Base-by-base conservation (phyloP, 352 stramenopile genomes). In the Phytophthora lateralis region DNA sequence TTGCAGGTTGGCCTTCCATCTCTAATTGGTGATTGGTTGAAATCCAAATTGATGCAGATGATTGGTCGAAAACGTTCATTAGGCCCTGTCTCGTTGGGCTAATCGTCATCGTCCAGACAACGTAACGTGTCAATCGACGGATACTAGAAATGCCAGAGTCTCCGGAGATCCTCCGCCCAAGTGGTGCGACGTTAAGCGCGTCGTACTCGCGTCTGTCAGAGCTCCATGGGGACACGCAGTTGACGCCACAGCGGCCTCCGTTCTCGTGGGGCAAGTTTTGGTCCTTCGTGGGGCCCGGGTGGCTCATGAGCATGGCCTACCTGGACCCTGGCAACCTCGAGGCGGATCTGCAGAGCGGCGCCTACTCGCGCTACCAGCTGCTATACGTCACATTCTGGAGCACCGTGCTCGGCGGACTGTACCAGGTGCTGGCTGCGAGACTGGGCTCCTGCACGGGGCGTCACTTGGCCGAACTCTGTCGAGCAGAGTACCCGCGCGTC, bases 291-390 rank as follows among this genome's bases (percentile, higher is more conserved):
- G 75, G 76, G 0, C 79, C 76, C 27, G 76, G 79, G 0, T 69
- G 47, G 61, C 55, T 69, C 35, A 64, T 60, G 61, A 69, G 61
- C 47, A 69, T 60, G 61, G 61, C 91, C 1, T 98, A 98, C 49
- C 63, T 98, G 42, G 93, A 97, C 68, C 93, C 91, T 0, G 89
- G 88, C 26, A 98, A 98, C 66, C 91, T 98, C 51, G 90, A 98
- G 65, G 90, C 89, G 18, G 91, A 98, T 55, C 80, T 98, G 49
- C 91, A 97, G 68, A 92, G 80, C n/a, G 91, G 91, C 17, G 80
- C 80, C 0, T 97, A 93, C 24, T 81, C 83, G 7, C 75, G 81
- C 50, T 97, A 96, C 57, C 76, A 83, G 42, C 71, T 94, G 35
- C 66, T 98, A 2, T 97, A 93, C 68, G 80, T 94, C 20, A 69